These are phyloP conservation scores for Candida manassasensis DNA, from an alignment of 805 yeast species.

Conservation along the genomic window DNA sequence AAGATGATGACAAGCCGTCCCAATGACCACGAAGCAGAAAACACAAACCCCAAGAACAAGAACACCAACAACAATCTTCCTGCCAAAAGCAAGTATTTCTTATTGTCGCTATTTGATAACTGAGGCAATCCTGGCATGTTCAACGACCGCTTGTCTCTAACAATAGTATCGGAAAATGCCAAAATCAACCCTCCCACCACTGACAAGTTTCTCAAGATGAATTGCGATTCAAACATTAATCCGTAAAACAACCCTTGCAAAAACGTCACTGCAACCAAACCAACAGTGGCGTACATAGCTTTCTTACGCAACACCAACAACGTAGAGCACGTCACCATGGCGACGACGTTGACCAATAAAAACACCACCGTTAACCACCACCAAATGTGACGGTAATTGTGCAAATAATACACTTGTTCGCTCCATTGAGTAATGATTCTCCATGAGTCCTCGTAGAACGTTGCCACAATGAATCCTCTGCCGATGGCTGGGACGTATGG, in stretches of 20 bases:
- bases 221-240: constrained; percentile 70
- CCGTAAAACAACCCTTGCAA: constrained; percentile 89
- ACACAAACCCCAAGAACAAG: constrained; percentile 78
- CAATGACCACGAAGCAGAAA: constrained; percentile 69
- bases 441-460: constrained; percentile 84
- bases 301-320: constrained; percentile 65
- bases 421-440: constrained; percentile 85
- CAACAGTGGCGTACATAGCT: constrained; percentile 64
- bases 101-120: constrained; percentile 65
- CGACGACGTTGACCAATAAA: constrained; percentile 54
- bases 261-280: constrained; percentile 65
- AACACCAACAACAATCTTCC: constrained; percentile 85
- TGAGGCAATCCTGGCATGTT: constrained; percentile 73
- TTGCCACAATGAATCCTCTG: constrained; percentile 85
- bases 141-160: constrained; percentile 63
- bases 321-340: constrained; percentile 72
- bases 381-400: constrained; percentile 76
- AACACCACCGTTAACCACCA: constrained; percentile 72
- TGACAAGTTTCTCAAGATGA: constrained; percentile 80
- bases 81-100: constrained; percentile 77
- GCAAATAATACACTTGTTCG: constrained; percentile 81
- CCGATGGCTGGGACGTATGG: constrained; percentile 87
- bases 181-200: constrained; percentile 89
- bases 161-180: constrained; percentile 82
- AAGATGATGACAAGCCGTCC: constrained; percentile 60